Percentiles rank a stretch among this genome's conserved stretches.
Evolutionary conservation across 306 rosid genomes (phyloP).

Genomic region (Canavalia ensiformis): DNA sequence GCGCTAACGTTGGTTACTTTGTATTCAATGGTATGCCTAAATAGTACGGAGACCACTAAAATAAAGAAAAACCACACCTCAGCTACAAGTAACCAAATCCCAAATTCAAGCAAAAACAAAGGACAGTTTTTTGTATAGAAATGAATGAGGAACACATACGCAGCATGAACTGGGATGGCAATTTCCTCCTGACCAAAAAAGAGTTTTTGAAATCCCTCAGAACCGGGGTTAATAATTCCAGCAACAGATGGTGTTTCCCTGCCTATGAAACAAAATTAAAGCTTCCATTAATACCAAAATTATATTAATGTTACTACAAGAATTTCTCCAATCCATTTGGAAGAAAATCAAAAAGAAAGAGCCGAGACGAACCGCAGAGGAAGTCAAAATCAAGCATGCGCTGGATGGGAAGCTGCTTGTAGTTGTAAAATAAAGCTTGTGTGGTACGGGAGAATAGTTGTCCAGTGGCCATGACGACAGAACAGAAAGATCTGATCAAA

Average conservation of each 20-base stretch:
- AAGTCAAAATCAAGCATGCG: conserved; percentile 99
- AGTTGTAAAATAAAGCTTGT: conserved; percentile 95
- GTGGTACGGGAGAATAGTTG: conserved; percentile 93
- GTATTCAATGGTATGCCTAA: conserved; percentile 14
- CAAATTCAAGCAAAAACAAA: conserved; percentile 19
- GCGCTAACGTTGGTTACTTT: conserved; percentile 34
- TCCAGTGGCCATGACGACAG: conserved; percentile 83
- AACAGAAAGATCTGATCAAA: conserved; percentile 56
- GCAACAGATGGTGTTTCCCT: conserved; percentile 99
- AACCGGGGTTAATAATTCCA: conserved; percentile 95
- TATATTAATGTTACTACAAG: background rate
- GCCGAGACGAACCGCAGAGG: conserved; percentile 80
- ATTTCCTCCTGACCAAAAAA: conserved; percentile 99
- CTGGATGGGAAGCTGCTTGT: conserved; percentile 98
- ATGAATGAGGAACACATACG: conserved; percentile 57
- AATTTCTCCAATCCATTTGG: background rate
- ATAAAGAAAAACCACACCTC: background rate
- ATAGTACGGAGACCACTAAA: conserved; percentile 32
- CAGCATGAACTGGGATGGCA: conserved; percentile 95
- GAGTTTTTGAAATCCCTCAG: conserved; percentile 98
- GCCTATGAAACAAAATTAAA: conserved; percentile 62
- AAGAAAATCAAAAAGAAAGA: conserved; percentile 40
- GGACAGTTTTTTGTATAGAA: conserved; percentile 32
- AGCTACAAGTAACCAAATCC: conserved; percentile 18
- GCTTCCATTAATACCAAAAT: conserved; percentile 33